Evolutionary conservation across 805 yeast genomes (phyloP), one percentile per base, ranked within the genome.

Genomic region (Jamesozyma spencerorum): DNA sequence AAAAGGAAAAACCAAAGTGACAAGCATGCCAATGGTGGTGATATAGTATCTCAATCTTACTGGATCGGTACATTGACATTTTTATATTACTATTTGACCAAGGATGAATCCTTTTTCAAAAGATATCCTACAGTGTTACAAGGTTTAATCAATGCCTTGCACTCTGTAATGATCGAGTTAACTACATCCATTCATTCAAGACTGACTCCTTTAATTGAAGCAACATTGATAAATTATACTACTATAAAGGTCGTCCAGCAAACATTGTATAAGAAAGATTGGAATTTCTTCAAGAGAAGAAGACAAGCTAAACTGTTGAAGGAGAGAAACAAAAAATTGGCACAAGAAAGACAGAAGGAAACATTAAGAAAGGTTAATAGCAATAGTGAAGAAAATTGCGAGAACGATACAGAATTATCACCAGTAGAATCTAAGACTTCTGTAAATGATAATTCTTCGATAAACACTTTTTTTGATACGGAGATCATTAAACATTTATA

Each of bases 41-140:
- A 83, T 54, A 79, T 82, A 41, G 83, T 83, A 14, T 55, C 71
- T 31, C 71, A 81, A 46, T 81, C 94, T 38, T 90, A 86, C 58
- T 92, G 97, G 97, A 72, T 92, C 29, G 79, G 95, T 4, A 81
- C 83, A 19, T 57, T 83, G 34, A 83, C 84, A 44, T 79, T 84
- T 48, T 63, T 90, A 38, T 79, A 81, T 53, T 90, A 82, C 58
- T 90, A 85, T 60, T 55, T 90, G 27, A 66, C 75, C 33, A 77
- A 83, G 45, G 92, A 82, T 53, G 81, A 75, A 12, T 60, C 64
- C 0, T 70, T 81, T 39, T 78, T 75, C 57, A 52, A 58, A 18
- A 64, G 63, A 36, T 73, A 77, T 45, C 86, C 88, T 2, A 55
- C 62, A 13, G 63, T 79, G 24, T 56, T 83, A 37, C 86, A 81